Percentiles rank a stretch among this genome's conserved stretches.
These are phyloP conservation scores for Lentithecium fluviatile DNA, from an alignment of 495 filamentous ascomycete species.

Conservation along the genomic window DNA sequence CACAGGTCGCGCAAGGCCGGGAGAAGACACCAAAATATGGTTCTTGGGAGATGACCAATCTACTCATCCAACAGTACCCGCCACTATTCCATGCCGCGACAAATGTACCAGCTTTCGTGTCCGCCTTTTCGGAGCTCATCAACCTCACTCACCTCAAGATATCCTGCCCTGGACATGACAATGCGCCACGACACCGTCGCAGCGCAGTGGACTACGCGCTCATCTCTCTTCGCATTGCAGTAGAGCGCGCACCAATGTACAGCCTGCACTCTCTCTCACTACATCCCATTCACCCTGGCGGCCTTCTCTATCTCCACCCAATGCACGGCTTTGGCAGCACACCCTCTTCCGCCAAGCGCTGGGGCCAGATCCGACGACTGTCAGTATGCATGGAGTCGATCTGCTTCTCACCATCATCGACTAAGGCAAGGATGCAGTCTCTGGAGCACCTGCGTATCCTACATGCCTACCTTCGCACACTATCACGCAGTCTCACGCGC, in stretches of 20 bases:
- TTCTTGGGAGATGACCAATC: slow-evolving; percentile 60
- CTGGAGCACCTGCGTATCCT: slow-evolving; percentile 73
- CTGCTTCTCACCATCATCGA: slow-evolving; percentile 44
- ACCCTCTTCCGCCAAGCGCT: slow-evolving; percentile 61
- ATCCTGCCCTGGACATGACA: slow-evolving; percentile 67
- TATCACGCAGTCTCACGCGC: slow-evolving; percentile 59
- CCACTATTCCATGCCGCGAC: slow-evolving; percentile 83
- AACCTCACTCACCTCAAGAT: slow-evolving; percentile 68
- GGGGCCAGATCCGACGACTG: slow-evolving; percentile 70
- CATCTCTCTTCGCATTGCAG: slow-evolving; percentile 71
- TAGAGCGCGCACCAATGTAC: slow-evolving; percentile 63
- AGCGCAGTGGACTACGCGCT: slow-evolving; percentile 78
- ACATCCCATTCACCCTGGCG: slow-evolving; percentile 64
- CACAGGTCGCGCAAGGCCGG: slow-evolving; percentile 25
- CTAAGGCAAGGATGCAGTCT: slow-evolving; percentile 50
- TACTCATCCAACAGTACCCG: slow-evolving; percentile 76
- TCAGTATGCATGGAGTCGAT: slow-evolving; percentile 65
- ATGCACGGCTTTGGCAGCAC: slow-evolving; percentile 63
- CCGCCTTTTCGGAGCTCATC: slow-evolving; percentile 60
- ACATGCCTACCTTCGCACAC: slow-evolving; percentile 66
- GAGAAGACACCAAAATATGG: slow-evolving; percentile 62
- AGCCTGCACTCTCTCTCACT: slow-evolving; percentile 63
- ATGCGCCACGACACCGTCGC: slow-evolving; percentile 65
- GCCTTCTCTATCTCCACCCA: slow-evolving; percentile 67
- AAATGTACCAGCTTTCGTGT: slow-evolving; percentile 74